Evolutionary conservation across 2,329 filamentous ascomycete species (phyloP), one percentile per base, ranked within the genome.

Genomic region (Neurospora sp.): DNA sequence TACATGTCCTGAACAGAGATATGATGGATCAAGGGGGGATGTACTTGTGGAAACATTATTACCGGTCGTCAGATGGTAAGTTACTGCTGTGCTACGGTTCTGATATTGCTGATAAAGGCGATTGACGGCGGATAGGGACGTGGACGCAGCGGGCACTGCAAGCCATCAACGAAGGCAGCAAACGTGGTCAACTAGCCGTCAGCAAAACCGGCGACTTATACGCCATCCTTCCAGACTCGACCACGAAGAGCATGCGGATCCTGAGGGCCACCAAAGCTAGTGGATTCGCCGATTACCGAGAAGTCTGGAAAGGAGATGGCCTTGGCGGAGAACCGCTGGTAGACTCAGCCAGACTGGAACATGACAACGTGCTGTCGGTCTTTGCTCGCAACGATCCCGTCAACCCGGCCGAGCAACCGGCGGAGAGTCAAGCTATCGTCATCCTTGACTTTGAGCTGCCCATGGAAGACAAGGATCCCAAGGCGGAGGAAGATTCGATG

Each of bases 1-100:
- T 85, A 69, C 83, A 85, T 68, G 81, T 84, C 0, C 73, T 85
- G 38, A 86, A 85, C 72, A 78, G 83, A 4, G 83, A 85, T 68
- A 80, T 77, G 0, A 37, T 76, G 17, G 76, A 76, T 28, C 78
- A 76, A 0, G 72, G 69, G 36, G 28, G 52, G 3, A n/a, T 15
- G 62, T 72, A 74, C 28, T 66, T 74, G 67, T 82, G 81, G 81
- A 81, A 79, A 67, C 81, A 82, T 73, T 82, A 82, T 70, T 79
- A 81, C 71, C 74, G 78, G 19, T 72, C 76, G 6, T 77, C 80
- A 2, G 69, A 72, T 15, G 79, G 80, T 79, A 46, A 70, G 77
- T 72, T 39, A 19, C 33, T 19, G n/a, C 66, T 17, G 38, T 39
- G 46, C 41, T 1, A 19, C 65, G 17, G 36, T 37, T 57, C 15